Percentiles rank a stretch among this genome's conserved stretches.
Evolutionary conservation across 805 yeast species (phyloP).

Genomic region (Wickerhamomyces xylosicus): DNA sequence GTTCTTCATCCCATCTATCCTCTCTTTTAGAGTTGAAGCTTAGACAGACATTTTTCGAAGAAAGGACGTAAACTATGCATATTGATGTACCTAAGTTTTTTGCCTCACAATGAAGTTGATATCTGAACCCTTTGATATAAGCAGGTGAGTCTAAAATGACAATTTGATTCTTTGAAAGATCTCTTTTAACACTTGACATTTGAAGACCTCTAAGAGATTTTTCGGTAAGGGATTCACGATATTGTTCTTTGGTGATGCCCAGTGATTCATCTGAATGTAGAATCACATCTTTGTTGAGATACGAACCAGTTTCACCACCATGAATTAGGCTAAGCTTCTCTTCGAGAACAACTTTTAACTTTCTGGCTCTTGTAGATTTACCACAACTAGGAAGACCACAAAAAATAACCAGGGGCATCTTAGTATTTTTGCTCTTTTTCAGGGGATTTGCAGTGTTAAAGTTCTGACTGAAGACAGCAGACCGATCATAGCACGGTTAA

Average conservation of each 20-base stretch:
- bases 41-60: slow-evolving; percentile 50
- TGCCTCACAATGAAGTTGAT: slow-evolving; percentile 90
- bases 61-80: slow-evolving; percentile 71
- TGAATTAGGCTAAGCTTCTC: slow-evolving; percentile 29
- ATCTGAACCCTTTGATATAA: slow-evolving; percentile 91
- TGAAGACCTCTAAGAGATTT: slow-evolving; percentile 77
- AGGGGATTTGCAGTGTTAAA: too few relatives aligned
- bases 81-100: slow-evolving; percentile 75
- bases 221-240: slow-evolving; percentile 65
- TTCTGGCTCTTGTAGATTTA: slow-evolving; percentile 63
- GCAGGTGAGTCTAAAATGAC: slow-evolving; percentile 81
- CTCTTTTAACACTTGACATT: slow-evolving; percentile 82
- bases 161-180: slow-evolving; percentile 52
- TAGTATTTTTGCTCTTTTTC: background rate
- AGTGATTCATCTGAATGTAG: slow-evolving; percentile 71
- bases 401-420: slow-evolving; percentile 77
- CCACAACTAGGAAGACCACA: slow-evolving; percentile 87
- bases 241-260: slow-evolving; percentile 59
- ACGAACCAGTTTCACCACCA: slow-evolving; percentile 37
- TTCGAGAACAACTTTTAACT: slow-evolving; percentile 39
- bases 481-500: too few relatives aligned
- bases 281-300: slow-evolving; percentile 38
- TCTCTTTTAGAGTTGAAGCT: slow-evolving; percentile 43
- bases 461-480: too few relatives aligned
- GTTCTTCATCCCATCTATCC: slow-evolving; percentile 52